Percentiles rank a stretch among this genome's conserved stretches.
phyloP scores from a whole-genome alignment of 176 grass and related monocot species.

The Tillandsia leiboldiana region DNA sequence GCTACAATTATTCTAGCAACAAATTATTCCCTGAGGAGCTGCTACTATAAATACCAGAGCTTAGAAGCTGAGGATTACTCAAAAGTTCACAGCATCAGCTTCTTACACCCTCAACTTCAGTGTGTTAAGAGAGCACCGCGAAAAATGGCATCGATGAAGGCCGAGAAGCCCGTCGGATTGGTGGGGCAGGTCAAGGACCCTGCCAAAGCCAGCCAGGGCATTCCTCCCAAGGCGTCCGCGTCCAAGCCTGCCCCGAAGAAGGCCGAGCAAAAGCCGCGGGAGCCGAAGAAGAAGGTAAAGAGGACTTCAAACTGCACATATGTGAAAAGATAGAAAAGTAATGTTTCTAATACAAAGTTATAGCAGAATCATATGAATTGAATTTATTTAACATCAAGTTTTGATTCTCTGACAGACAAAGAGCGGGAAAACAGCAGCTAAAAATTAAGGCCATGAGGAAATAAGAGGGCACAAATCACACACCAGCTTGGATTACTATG shows the following conservation, averaged over 20 bases:
- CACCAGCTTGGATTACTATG: neutral
- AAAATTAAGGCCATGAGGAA: constrained; percentile 23
- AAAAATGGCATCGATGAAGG: constrained; percentile 69
- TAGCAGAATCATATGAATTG: neutral
- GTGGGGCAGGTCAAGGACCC: constrained; percentile 41
- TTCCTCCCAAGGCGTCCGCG: constrained; percentile 26
- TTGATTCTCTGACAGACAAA: constrained; percentile 33
- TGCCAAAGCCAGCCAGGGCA: constrained; percentile 39
- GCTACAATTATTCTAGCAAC: constrained; percentile 55
- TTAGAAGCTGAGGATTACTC: constrained; percentile 12
- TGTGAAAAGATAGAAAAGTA: neutral
- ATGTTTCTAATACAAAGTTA: neutral
- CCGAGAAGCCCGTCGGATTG: constrained; percentile 34
- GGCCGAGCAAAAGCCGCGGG: constrained; percentile 58
- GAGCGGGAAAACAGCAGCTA: constrained; percentile 42
- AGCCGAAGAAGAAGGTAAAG: constrained; percentile 71
- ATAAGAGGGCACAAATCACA: no score
- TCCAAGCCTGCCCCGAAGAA: constrained; percentile 68
- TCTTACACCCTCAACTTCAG: constrained; percentile 6
- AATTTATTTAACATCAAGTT: neutral
- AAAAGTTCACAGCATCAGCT: constrained; percentile 30
- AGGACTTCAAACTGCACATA: neutral
- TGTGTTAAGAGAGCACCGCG: neutral
- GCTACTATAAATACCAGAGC: constrained; percentile 55
- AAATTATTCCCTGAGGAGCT: no score